A percentile compares a stretch with the other conserved stretches of the same genome.
Conservation (phyloP, 179 eudicot genomes). For the Beta macrorhiza region DNA sequence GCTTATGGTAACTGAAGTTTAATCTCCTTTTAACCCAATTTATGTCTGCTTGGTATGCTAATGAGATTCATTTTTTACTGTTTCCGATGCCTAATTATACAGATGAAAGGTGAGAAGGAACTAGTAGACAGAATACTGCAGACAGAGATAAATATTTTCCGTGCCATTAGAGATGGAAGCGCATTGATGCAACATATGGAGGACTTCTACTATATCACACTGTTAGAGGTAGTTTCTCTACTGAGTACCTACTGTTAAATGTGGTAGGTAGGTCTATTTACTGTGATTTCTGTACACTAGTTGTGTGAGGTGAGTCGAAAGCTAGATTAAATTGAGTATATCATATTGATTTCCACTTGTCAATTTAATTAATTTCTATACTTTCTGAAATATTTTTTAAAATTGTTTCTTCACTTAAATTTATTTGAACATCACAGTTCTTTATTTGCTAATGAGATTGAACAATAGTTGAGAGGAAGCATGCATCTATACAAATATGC, state of each 20-base stretch:
- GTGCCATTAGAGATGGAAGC: conserved; percentile 85
- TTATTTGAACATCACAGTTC: too few species aligned
- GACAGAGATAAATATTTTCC: conserved; percentile 89
- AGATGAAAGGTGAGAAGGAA: conserved; percentile 98
- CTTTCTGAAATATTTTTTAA: too few species aligned
- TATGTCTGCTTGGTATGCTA: neutral
- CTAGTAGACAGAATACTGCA: conserved; percentile 80
- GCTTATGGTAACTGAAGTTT: neutral
- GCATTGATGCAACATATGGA: conserved; percentile 99
- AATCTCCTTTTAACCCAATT: neutral
- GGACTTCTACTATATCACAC: conserved; percentile 82
- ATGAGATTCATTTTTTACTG: neutral
- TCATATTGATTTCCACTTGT: neutral
- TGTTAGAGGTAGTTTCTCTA: conserved; percentile 63
- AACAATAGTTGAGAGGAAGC: too few species aligned
- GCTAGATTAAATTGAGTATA: neutral
- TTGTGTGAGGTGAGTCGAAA: neutral
- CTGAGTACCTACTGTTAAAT: neutral
- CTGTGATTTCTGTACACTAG: neutral
- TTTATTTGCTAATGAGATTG: too few species aligned
- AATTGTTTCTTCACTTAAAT: too few species aligned
- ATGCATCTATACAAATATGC: too few species aligned
- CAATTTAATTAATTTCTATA: neutral
- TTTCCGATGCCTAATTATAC: conserved; percentile 19
- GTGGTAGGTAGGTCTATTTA: neutral